A percentile compares a stretch with the other conserved stretches of the same genome.
These are phyloP conservation scores for Nannochloris sp. DNA, from an alignment of 139 green algal genomes.

Conservation along the genomic window DNA sequence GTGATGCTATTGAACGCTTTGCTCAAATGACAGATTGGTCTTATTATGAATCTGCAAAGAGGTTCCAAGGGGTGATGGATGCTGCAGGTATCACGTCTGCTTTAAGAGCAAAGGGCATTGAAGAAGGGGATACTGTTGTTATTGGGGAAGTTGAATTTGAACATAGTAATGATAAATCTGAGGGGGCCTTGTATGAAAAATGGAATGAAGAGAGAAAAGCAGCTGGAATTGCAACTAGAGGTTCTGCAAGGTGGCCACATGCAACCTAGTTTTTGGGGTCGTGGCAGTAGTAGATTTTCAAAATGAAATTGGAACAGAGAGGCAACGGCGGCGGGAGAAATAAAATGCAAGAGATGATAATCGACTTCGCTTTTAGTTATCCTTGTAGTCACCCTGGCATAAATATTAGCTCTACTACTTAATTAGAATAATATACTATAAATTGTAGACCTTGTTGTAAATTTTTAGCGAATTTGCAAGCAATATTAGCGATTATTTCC, in stretches of 20 bases:
- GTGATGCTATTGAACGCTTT: constrained; percentile 68
- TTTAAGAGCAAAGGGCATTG: constrained; percentile 43
- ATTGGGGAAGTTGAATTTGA: constrained; percentile 67
- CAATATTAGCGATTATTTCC: too few species aligned
- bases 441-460: too few species aligned
- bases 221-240: constrained; percentile 46
- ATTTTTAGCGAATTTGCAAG: too few species aligned
- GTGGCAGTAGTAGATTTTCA: too few species aligned
- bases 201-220: constrained; percentile 59
- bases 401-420: too few species aligned
- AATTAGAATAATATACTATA: too few species aligned
- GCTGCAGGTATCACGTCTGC: constrained; percentile 54
- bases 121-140: constrained; percentile 71
- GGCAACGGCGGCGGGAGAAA: too few species aligned
- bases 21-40: constrained; percentile 91
- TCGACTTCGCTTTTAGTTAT: too few species aligned
- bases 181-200: constrained; percentile 54
- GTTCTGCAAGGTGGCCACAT: constrained; percentile 59
- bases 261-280: too few species aligned
- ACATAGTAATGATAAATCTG: constrained; percentile 53
- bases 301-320: too few species aligned
- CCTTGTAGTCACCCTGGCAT: too few species aligned
- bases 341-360: too few species aligned
- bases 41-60: constrained; percentile 81
- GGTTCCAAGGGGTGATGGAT: constrained; percentile 60